Evolutionary conservation across 1,284 basidiomycete species (phyloP), one percentile per base, ranked within the genome.

Genomic region (Sphagnurus paluster): DNA sequence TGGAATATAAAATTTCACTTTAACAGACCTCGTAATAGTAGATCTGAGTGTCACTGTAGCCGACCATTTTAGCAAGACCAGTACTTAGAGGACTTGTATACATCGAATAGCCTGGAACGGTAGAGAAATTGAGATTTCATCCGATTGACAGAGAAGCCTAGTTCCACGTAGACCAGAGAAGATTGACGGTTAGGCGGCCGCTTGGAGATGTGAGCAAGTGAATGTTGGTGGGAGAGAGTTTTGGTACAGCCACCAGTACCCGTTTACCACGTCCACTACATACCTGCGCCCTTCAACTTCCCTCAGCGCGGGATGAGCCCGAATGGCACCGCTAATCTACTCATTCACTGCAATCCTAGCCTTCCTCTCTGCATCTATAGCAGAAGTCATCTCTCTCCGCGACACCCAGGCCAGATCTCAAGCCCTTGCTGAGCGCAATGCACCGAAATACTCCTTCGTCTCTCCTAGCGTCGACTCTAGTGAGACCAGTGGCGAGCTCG

Each of bases 401-500:
- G 43, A 56, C 9, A 30, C 52, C 10, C 33, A 49, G 35, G 48
- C 36, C 33, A 41, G 44, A 46, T 55, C 56, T 14, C 54, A 56
- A 33, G 61, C 56, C 25, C 57, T 66, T 29, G 47, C 52, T 28
- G 49, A 62, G 37, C 57, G 56, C 9, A 45, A 14, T 54, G 35
- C 40, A 26, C 55, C 17, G 53, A 53, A n/a, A 35, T 58, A 53
- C 45, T 54, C 56, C 44, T 43, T 53, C 39, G 56, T 55, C 6
- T 54, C 30, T 14, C 30, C 55, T 36, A 55, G 56, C 19, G 40
- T 17, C 25, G 47, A 34, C 25, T 42, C 52, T 25, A 58, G 61
- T 17, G 49, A 50, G 8, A 48, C n/a, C n/a, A n/a, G n/a, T n/a
- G n/a, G 73, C 16, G 76, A 82, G 49, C 68, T 84, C 13, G 74